Conservation (phyloP, 2,329 filamentous ascomycete genomes). For the Hyphodiscus sp. region DNA sequence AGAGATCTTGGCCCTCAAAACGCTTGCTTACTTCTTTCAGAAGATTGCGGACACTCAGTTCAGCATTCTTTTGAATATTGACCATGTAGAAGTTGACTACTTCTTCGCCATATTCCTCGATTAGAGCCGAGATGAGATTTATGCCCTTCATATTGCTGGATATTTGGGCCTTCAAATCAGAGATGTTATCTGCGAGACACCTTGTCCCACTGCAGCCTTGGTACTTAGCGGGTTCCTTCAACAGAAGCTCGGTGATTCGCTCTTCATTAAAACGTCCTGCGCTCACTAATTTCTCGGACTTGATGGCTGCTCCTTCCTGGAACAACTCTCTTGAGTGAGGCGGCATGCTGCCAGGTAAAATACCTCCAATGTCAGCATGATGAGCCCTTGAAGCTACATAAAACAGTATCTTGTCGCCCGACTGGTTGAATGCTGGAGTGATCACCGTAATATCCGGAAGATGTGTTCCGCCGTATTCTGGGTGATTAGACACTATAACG, state of each 20-base stretch:
- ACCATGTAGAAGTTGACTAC: conserved; percentile 81
- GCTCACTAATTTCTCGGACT: conserved; percentile 65
- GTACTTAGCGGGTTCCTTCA: conserved; percentile 66
- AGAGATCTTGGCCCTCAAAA: conserved; percentile 64
- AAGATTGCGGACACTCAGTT: conserved; percentile 65
- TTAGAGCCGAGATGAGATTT: conserved; percentile 65
- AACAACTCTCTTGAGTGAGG: conserved; percentile 61
- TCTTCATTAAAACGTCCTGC: conserved; percentile 74
- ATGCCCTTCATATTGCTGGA: conserved; percentile 85
- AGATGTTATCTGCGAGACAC: conserved; percentile 76
- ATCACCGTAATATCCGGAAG: conserved; percentile 77
- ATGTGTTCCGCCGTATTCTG: conserved; percentile 78
- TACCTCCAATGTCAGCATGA: conserved; percentile 80
- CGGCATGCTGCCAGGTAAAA: conserved; percentile 77
- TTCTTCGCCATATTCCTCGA: conserved; percentile 69
- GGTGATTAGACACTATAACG: conserved; percentile 78
- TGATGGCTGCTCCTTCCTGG: conserved; percentile 60
- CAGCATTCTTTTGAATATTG: conserved; percentile 75
- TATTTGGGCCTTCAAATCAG: conserved; percentile 80
- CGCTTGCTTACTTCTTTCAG: conserved; percentile 64
- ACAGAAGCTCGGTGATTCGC: conserved; percentile 63
- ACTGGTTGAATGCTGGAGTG: conserved; percentile 67
- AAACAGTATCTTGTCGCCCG: conserved; percentile 40
- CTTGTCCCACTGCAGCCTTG: conserved; percentile 73
- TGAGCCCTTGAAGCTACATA: conserved; percentile 46